Base-by-base conservation (phyloP, 1,139 yeast species). In the Yamadazyma diospyri region DNA sequence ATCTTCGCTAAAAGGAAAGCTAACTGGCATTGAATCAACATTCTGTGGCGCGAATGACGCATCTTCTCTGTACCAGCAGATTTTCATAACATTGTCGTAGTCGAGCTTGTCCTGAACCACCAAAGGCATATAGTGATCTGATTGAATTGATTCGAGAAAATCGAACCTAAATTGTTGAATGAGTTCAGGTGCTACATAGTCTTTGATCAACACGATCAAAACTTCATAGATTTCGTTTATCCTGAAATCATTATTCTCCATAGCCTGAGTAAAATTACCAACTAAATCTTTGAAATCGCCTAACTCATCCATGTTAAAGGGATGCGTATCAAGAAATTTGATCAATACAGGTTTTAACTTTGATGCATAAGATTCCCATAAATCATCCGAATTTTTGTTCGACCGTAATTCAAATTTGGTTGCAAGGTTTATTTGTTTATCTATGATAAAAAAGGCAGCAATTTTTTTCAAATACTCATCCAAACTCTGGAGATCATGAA, bases 61-160 rank as follows among this genome's bases (percentile, higher is more conserved):
- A 29, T 71, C 72, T 10, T 72, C 68, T 38, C 74, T 72, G 52
- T 81, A 83, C 87, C 95, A 88, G 40, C 88, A 73, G 12, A 78
- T 67, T 35, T 66, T 64, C 49, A 79, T 67, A 32, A 82, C 77
- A 48, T 72, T 77, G 14, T 78, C 79, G 53, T 79, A 86, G 33
- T 81, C 74, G 12, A 67, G 64, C 32, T 63, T 56, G 34, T 77
- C 78, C 39, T 78, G 73, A 21, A 88, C 79, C 0, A 74, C 73
- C 61, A 88, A 72, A 7, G 97, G 95, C 86, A 85, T 86, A 48
- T 87, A 86, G 50, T 86, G 94, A 53, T 89, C 97, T 16, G 82
- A 81, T 41, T 78, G 76, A 27, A 88, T 75, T 6, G 81, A 64
- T 11, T 69, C 69, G 27, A 69, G 59, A 55, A 87, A 89, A 34